phyloP scores from a whole-genome alignment of 805 yeast genomes.

The Candida nemodendra region DNA sequence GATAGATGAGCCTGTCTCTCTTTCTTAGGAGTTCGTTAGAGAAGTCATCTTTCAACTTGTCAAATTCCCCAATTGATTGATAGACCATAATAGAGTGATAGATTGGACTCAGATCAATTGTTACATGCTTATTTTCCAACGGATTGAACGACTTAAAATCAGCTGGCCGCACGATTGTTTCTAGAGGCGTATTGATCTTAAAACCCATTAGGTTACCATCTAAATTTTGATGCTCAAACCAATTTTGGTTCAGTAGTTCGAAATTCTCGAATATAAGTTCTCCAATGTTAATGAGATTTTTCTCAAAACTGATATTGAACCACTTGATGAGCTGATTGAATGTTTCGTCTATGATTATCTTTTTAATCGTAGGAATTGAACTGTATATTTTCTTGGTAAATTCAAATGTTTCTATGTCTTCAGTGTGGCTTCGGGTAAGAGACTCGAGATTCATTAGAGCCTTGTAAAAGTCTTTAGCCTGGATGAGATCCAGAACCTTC shows the following conservation, averaged over 20 bases:
- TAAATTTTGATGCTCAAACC: constrained; percentile 50
- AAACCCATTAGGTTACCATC: constrained; percentile 49
- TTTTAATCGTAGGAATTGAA: constrained; percentile 73
- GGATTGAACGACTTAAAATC: constrained; percentile 43
- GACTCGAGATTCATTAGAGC: constrained; percentile 84
- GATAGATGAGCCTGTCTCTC: constrained; percentile 68
- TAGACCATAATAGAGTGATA: constrained; percentile 84
- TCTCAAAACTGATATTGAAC: constrained; percentile 59
- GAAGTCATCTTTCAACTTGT: constrained; percentile 59
- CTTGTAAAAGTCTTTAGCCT: constrained; percentile 72
- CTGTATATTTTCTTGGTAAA: constrained; percentile 71
- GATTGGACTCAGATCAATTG: constrained; percentile 66
- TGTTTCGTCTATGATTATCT: constrained; percentile 72
- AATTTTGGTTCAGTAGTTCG: constrained; percentile 52
- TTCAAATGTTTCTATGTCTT: constrained; percentile 63
- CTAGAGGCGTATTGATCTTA: constrained; percentile 85
- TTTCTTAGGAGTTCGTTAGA: constrained; percentile 70
- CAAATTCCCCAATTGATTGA: constrained; percentile 64
- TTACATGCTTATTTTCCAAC: constrained; percentile 43
- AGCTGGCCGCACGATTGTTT: constrained; percentile 64
- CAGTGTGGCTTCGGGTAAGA: constrained; percentile 63
- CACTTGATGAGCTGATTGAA: constrained; percentile 64
- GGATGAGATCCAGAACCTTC: constrained; percentile 77
- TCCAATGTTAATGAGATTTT: constrained; percentile 60
- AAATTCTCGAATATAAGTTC: constrained; percentile 53